Percentiles rank a stretch among this genome's conserved stretches.
phyloP scores from a whole-genome alignment of 2,329 filamentous ascomycete species.

The Sporothrix globosa region DNA sequence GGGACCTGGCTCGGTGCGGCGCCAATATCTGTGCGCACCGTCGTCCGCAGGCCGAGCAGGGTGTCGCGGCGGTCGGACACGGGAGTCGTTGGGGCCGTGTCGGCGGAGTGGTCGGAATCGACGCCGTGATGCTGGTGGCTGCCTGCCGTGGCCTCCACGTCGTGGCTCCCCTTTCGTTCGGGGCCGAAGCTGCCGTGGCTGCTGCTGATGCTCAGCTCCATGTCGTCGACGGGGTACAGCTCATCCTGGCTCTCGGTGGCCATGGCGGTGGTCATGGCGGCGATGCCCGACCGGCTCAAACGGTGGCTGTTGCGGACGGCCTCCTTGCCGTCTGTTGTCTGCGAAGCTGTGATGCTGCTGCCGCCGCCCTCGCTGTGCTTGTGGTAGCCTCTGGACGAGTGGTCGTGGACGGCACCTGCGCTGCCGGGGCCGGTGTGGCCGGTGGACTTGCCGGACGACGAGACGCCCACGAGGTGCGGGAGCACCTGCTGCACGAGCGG shows the following conservation, averaged over 20 bases:
- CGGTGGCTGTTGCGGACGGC: not conserved
- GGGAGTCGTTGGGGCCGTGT: not conserved
- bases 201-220: conserved; percentile 10
- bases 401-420: not conserved
- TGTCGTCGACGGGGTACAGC: conserved; percentile 13
- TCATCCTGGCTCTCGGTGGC: conserved; percentile 10
- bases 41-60: not conserved
- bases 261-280: not conserved
- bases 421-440: not conserved
- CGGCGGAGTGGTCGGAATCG: too few species aligned
- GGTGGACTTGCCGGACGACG: not conserved
- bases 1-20: not conserved
- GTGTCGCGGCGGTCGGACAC: not conserved
- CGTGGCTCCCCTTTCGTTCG: not conserved
- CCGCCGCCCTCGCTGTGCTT: conserved; percentile 18
- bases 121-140: too few species aligned
- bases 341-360: not conserved
- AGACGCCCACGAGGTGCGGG: not conserved
- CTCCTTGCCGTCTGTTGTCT: not conserved
- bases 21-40: not conserved
- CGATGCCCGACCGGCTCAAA: not conserved
- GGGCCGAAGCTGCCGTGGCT: not conserved
- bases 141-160: not conserved
- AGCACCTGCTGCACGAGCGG: conserved; percentile 37
- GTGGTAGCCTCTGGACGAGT: conserved; percentile 11